Percentiles rank a stretch among this genome's conserved stretches.
phyloP scores from a whole-genome alignment of 2,329 filamentous ascomycete genomes.

The Alternaria arborescens region DNA sequence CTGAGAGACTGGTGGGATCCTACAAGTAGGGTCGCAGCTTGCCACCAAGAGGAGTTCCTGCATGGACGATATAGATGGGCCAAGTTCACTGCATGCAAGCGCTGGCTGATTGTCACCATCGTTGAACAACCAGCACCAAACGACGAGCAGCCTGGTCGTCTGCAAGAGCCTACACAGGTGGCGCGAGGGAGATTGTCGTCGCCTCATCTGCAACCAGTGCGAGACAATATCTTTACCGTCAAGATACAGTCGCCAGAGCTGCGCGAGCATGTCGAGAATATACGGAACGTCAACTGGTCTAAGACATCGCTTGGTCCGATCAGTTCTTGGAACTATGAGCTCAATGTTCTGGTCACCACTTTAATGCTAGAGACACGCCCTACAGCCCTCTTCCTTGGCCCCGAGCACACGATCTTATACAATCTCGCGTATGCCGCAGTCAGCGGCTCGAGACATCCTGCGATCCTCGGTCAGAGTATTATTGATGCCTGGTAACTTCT shows the following conservation, averaged over 20 bases:
- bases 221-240: conserved; percentile 21
- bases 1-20: conserved; percentile 28
- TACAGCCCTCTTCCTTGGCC: conserved; percentile 23
- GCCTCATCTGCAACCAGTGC: not conserved
- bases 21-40: conserved; percentile 10
- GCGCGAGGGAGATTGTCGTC: conserved; percentile 1
- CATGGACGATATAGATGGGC: conserved; percentile 21
- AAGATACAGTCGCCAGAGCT: conserved; percentile 20
- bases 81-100: conserved; percentile 15
- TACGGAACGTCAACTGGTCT: conserved; percentile 19
- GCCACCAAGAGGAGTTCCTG: conserved; percentile 13
- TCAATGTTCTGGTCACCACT: conserved; percentile 17
- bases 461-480: conserved; percentile 17
- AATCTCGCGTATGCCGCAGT: conserved; percentile 22
- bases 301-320: conserved; percentile 21
- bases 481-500: conserved; percentile 20
- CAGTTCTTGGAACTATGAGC: conserved; percentile 18
- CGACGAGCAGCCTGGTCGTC: not conserved
- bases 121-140: not conserved
- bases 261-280: conserved; percentile 16
- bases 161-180: conserved; percentile 1
- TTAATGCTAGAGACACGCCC: conserved; percentile 26
- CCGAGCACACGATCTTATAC: conserved; percentile 22
- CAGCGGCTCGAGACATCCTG: conserved; percentile 20
- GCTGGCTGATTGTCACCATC: conserved; percentile 18